Evolutionary conservation across 2,329 filamentous ascomycete genomes (phyloP), one percentile per base, ranked within the genome.

Genomic region (Aspergillus neotritici): DNA sequence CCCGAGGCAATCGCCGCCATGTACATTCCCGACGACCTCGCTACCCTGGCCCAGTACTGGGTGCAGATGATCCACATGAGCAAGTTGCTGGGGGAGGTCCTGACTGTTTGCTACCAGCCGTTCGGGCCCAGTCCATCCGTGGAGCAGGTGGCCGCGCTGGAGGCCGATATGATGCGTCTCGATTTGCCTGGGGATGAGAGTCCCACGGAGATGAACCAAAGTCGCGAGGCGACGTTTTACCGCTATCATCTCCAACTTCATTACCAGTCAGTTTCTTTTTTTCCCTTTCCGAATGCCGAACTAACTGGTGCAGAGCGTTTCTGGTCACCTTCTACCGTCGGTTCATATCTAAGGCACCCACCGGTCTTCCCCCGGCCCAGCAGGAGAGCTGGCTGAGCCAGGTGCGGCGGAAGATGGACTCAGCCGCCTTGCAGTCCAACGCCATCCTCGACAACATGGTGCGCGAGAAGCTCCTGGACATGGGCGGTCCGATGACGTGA

Each of bases 291-390:
- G 5, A 16, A 3, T 10, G 21, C 11, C 25, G 14, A 37, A 11
- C 47, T 55, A 11, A 54, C 34, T 5, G 4, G 11, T 14, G 31
- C 13, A 61, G 60, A 30, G 52, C 59, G 8, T 46, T 61, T 17
- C 34, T 58, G 2, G 52, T 62, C 17, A 53, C 55, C 1, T 57
- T 65, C 21, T 62, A 64, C 37, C 61, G 61, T 0, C 53, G 54
- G 0, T 63, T 47, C 33, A 47, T 53, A 4, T 54, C 50, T 1
- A 51, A 53, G 7, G 13, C 31, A 4, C 56, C 61, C 0, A 39
- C 51, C 12, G 58, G 51, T 5, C 39, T 60, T 5, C 38, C 43
- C 13, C 10, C 30, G 2, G 25, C 16, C 17, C 38, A 47, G 5
- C 43, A 56, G 29, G 28, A 30, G 16, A 34, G 39, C 10, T 61